phyloP scores from a whole-genome alignment of 2,329 filamentous ascomycete species.

The Sphaerulina populicola region DNA sequence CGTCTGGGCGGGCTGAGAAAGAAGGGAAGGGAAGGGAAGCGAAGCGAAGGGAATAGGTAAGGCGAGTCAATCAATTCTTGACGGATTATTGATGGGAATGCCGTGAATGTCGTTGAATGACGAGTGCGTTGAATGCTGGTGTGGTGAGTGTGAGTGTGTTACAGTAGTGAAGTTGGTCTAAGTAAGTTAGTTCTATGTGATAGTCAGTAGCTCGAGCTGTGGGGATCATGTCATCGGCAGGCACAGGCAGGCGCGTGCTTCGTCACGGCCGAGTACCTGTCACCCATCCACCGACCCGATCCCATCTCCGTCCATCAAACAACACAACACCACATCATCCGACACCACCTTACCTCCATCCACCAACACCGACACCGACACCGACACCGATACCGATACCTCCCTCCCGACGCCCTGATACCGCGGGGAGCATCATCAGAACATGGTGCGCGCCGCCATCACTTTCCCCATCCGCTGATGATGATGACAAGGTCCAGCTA shows the following conservation, averaged over 20 bases:
- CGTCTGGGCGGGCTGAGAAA: background rate
- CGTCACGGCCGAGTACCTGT: conserved; percentile 1
- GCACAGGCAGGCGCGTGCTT: conserved; percentile 13
- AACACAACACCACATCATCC: conserved; percentile 9
- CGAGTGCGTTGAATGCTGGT: background rate
- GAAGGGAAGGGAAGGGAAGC: background rate
- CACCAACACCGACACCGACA: background rate
- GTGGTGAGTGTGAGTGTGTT: background rate
- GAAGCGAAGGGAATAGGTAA: background rate
- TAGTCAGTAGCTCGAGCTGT: background rate
- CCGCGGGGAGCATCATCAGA: background rate
- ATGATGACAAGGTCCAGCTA: conserved; percentile 5
- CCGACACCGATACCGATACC: background rate
- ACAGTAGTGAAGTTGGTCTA: background rate
- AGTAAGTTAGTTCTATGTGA: background rate
- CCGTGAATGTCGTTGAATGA: too few relatives aligned
- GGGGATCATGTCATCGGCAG: background rate
- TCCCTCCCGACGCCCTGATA: background rate
- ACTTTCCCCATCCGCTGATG: background rate
- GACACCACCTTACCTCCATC: background rate
- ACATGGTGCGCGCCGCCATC: conserved; percentile 16
- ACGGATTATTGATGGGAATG: background rate
- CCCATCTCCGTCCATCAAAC: conserved; percentile 3
- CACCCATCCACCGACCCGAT: background rate
- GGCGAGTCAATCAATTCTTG: background rate